Percentiles rank a stretch among this genome's conserved stretches.
Evolutionary conservation across 2,329 filamentous ascomycete species (phyloP).

Genomic region (Fusarium sp.): DNA sequence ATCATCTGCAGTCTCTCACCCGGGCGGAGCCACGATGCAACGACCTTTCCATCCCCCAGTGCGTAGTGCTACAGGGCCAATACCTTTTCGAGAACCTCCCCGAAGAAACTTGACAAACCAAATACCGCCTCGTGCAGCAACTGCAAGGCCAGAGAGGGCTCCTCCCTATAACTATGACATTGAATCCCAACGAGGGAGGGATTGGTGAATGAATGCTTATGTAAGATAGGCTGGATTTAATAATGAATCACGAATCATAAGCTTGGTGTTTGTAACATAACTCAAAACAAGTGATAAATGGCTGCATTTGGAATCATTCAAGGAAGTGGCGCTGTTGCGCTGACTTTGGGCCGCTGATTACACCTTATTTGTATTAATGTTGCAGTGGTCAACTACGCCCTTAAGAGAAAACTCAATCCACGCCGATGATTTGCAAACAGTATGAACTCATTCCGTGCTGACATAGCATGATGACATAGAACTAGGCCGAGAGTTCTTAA

Average conservation of each 20-base stretch:
- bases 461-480: constrained; percentile 20
- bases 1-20: constrained; percentile 48
- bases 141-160: constrained; percentile 42
- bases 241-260: constrained; percentile 37
- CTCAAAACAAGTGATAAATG: constrained; percentile 3
- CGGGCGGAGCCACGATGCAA: constrained; percentile 37
- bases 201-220: constrained; percentile 44
- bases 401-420: constrained; percentile 7
- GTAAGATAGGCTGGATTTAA: constrained; percentile 14
- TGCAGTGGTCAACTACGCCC: constrained; percentile 32
- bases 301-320: neutral
- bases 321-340: constrained; percentile 3
- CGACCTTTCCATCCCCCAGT: constrained; percentile 47
- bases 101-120: constrained; percentile 63
- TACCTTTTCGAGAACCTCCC: constrained; percentile 54
- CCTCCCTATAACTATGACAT: constrained; percentile 53
- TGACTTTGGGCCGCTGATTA: constrained; percentile 6
- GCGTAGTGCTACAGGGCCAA: constrained; percentile 58
- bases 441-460: constrained; percentile 1
- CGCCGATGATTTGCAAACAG: constrained; percentile 31
- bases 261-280: constrained; percentile 4
- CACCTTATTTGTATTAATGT: constrained; percentile 6
- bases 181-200: constrained; percentile 52
- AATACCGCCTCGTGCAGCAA: constrained; percentile 50
- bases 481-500: neutral